Percentiles rank a stretch among this genome's conserved stretches.
Evolutionary conservation across 495 filamentous ascomycete species (phyloP).

Genomic region (Aspergillus panamensis): DNA sequence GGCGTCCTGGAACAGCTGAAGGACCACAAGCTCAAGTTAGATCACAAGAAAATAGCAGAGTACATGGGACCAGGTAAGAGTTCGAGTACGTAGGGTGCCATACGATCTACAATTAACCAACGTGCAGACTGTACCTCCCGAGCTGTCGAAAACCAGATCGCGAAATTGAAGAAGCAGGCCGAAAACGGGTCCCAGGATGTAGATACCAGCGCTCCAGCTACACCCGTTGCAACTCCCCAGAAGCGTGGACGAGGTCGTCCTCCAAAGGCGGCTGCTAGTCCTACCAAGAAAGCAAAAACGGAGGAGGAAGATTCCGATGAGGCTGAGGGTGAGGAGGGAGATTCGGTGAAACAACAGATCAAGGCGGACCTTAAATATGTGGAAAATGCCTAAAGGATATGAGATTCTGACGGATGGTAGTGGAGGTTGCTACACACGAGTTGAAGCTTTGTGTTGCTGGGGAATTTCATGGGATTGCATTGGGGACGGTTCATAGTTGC

Average conservation of each 20-base stretch:
- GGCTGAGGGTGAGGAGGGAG: neutral
- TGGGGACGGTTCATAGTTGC: no score
- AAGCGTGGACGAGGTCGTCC: neutral
- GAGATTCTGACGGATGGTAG: no score
- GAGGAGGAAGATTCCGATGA: neutral
- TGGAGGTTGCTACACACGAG: no score
- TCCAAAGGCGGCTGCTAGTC: neutral
- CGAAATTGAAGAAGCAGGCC: constrained; percentile 10
- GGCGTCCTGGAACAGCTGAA: constrained; percentile 12
- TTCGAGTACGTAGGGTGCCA: neutral
- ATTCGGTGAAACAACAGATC: neutral
- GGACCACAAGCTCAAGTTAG: constrained; percentile 9
- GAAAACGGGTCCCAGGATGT: neutral
- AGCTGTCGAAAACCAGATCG: constrained; percentile 4
- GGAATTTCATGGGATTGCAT: no score
- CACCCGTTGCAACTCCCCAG: neutral
- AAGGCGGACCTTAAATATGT: neutral
- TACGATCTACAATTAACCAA: neutral
- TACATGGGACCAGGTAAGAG: constrained; percentile 13
- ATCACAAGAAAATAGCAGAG: constrained; percentile 8
- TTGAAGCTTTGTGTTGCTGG: no score
- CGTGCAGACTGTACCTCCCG: constrained; percentile 3
- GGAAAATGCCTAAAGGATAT: neutral
- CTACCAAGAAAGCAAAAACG: neutral
- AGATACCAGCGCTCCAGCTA: neutral